Conservation (phyloP, 2,329 filamentous ascomycete genomes). For the Hypoxylon sp. region DNA sequence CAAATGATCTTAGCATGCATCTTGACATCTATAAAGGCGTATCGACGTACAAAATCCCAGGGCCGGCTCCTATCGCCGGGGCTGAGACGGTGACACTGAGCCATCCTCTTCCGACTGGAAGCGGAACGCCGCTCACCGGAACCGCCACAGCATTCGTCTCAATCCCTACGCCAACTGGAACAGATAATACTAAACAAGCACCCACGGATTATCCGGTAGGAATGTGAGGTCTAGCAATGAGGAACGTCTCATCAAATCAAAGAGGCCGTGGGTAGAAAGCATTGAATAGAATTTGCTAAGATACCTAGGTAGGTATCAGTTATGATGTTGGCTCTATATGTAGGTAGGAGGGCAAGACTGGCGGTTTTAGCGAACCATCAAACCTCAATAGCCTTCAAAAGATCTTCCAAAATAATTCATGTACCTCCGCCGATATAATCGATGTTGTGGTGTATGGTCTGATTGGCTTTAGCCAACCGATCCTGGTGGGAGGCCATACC, state of each 20-base stretch:
- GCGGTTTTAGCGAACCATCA: too few species aligned
- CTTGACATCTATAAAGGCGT: constrained; percentile 48
- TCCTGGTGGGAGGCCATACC: too few species aligned
- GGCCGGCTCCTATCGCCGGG: constrained; percentile 45
- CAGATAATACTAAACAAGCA: not conserved
- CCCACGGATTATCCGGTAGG: not conserved
- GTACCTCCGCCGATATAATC: too few species aligned
- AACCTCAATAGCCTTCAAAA: too few species aligned
- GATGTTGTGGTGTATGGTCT: too few species aligned
- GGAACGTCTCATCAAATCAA: not conserved
- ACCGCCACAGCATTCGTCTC: not conserved
- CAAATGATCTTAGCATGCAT: constrained; percentile 48
- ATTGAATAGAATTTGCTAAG: not conserved
- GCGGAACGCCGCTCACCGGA: not conserved
- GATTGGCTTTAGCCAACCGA: too few species aligned
- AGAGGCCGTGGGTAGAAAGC: not conserved
- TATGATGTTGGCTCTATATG: too few species aligned
- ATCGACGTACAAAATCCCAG: constrained; percentile 49
- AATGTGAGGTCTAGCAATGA: not conserved
- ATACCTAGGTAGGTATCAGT: not conserved
- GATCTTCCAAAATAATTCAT: too few species aligned
- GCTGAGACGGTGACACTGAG: constrained; percentile 4
- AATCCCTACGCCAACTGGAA: not conserved
- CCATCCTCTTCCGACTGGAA: not conserved
- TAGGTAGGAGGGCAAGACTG: too few species aligned